phyloP scores from a whole-genome alignment of 1,284 basidiomycete genomes.

The Moesziomyces sp. region DNA sequence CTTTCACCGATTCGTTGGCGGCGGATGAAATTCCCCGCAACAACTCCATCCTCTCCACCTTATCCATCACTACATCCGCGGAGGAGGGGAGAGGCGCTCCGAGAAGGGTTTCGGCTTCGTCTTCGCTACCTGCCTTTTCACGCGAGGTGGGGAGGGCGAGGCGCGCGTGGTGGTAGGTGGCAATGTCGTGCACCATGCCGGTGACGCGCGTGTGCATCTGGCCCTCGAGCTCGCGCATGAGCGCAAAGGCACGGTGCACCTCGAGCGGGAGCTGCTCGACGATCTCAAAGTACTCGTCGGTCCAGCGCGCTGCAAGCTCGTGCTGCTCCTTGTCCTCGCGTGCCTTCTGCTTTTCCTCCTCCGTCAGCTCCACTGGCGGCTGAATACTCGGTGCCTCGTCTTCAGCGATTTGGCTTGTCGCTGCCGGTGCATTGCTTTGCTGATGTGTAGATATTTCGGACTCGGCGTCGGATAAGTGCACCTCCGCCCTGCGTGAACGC shows the following conservation, averaged over 20 bases:
- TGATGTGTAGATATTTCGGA: background rate
- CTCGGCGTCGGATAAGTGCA: constrained; percentile 1
- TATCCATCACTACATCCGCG: constrained; percentile 3
- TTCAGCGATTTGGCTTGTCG: background rate
- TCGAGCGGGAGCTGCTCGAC: constrained; percentile 87
- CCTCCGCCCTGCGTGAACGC: constrained; percentile 4
- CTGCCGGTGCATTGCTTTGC: background rate
- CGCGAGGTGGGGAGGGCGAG: background rate
- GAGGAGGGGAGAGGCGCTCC: constrained; percentile 3
- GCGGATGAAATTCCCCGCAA: constrained; percentile 31
- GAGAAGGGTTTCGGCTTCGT: constrained; percentile 36
- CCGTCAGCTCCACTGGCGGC: constrained; percentile 19
- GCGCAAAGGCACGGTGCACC: constrained; percentile 79
- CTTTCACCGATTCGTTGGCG: constrained; percentile 55
- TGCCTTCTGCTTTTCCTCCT: constrained; percentile 33
- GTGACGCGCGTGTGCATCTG: constrained; percentile 70
- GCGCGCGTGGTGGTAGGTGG: constrained; percentile 36
- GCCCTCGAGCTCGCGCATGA: constrained; percentile 84
- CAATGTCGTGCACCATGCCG: constrained; percentile 22
- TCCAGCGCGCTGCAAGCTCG: constrained; percentile 56
- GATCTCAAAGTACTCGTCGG: constrained; percentile 68
- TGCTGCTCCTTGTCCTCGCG: constrained; percentile 39
- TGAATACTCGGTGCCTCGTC: background rate
- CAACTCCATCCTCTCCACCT: constrained; percentile 12
- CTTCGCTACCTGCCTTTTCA: constrained; percentile 18